Conservation (phyloP, 768 basidiomycete species). For the Artomyces pyxidatus region DNA sequence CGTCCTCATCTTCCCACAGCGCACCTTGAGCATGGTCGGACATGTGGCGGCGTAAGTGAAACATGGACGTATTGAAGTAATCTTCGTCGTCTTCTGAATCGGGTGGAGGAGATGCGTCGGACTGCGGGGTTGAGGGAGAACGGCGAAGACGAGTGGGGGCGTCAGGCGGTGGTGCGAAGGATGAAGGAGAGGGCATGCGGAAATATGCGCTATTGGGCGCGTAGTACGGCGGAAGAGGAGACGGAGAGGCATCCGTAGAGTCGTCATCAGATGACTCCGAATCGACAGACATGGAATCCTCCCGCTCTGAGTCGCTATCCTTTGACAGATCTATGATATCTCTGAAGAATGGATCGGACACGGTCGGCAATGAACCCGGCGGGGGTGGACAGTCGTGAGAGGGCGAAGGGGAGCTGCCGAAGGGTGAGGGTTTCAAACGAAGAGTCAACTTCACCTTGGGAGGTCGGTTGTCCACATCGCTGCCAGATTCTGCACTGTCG, state of each 20-base stretch:
- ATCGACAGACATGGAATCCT: conserved; percentile 16
- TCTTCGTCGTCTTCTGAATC: conserved; percentile 56
- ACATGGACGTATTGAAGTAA: neutral
- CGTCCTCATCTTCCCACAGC: neutral
- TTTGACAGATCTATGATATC: conserved; percentile 23
- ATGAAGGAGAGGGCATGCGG: conserved; percentile 22
- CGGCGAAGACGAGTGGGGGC: conserved; percentile 32
- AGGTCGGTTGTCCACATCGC: conserved; percentile 32
- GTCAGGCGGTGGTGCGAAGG: conserved; percentile 18
- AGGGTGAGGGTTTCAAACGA: conserved; percentile 45
- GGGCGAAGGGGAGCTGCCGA: conserved; percentile 20
- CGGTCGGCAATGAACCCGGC: conserved; percentile 8
- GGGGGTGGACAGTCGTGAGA: conserved; percentile 16
- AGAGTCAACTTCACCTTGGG: conserved; percentile 68
- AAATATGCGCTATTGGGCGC: conserved; percentile 48
- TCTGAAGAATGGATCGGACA: neutral
- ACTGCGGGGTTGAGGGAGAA: conserved; percentile 51
- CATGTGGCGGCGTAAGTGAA: neutral
- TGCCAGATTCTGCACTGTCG: conserved; percentile 19
- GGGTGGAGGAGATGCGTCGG: conserved; percentile 59
- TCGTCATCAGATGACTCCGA: conserved; percentile 10
- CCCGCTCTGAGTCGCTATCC: conserved; percentile 27
- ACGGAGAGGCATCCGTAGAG: conserved; percentile 24
- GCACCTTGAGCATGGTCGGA: neutral
- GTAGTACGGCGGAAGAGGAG: conserved; percentile 49